Base-by-base conservation (phyloP, 768 basidiomycete genomes). In the Suillus sp. region DNA sequence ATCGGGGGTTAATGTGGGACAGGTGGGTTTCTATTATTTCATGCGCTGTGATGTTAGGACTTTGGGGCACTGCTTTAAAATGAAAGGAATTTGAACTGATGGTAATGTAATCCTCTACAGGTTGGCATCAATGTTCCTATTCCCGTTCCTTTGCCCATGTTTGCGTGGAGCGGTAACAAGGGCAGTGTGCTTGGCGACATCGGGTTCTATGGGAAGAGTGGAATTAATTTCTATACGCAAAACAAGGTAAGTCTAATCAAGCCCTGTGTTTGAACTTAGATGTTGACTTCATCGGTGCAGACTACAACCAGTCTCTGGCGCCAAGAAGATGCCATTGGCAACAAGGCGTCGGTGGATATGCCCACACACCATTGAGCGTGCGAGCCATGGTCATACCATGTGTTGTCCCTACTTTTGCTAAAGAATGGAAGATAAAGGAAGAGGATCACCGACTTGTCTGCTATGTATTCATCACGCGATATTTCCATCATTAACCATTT, bases 81-180 rank as follows among this genome's bases (percentile, higher is more conserved):
- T 25, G 8, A 37, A 14, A 27, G 25, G 27, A 40, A 48, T 7
- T 25, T 25, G 14, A 25, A 40, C 22, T 11, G 18, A 40, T 57
- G 5, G 11, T 57, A 40, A 57, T 30, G 18, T 1, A 20, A 30
- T 27, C 10, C 37, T 57, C 25, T 20, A 40, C 10, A 61, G 54
- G 86, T 99, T 70, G 96, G 96, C 50, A 87, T 98, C 74, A 98
- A 96, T 72, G 89, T 95, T 10, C 92, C 93, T 4, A 94, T 94
- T 58, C 92, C 95, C 16, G 96, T 99, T 6, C 96, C 96, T 51
- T 78, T 91, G 35, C 91, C 91, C 18, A 96, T 97, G 92, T 98
- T 97, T 79, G 86, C 93, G 34, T 96, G 94, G 94, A 94, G 92
- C 69, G 96, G 97, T 32, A 96, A 95, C 79, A 96, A 95, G 82